Base-by-base conservation (phyloP, 2,329 filamentous ascomycete genomes). In the Botrytis tulipae region DNA sequence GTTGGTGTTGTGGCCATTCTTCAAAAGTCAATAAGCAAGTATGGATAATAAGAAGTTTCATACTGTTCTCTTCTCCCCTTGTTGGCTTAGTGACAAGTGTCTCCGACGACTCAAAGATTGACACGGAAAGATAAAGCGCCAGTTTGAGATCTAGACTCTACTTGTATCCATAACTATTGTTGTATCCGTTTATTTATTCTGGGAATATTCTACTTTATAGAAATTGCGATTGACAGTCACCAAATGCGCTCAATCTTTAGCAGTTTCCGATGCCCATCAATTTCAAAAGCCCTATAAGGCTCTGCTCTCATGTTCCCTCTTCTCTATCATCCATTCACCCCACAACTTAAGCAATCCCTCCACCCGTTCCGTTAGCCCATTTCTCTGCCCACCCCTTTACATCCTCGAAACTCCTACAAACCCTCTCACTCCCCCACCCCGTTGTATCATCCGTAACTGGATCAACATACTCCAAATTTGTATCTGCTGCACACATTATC, bases 401-500 rank as follows among this genome's bases (percentile, higher is more conserved):
- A n/a, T 29, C 60, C 65, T 74, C 74, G n/a, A 74, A 76, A 65
- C 72, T 70, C 35, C 61, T 69, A 73, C 75, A 76, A 20, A 73
- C 40, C 67, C 75, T 72, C 29, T 62, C 65, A 3, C 59, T 62
- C 4, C 75, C 74, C 75, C 74, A 76, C 0, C 75, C 75, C n/a
- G 73, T 70, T 8, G 63, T 70, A 35, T 60, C 72, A 35, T 74
- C 72, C 54, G 61, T 71, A 35, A 65, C 42, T 3, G 40, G 71
- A 60, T 69, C 54, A 6, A 72, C 71, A 22, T 70, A 72, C 22
- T 76, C 75, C 7, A 76, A 37, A 51, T 70, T 74, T 1, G 75
- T 70, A 57, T 77, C 76, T 4, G 70, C 76, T 12, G 71, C 57
- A 42, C 76, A 77, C 62, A 76, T 76, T 25, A 77, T 71, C 1